These are phyloP conservation scores for Scopulariopsis brevicaulis DNA, from an alignment of 2,329 filamentous ascomycete genomes.

Conservation along the genomic window DNA sequence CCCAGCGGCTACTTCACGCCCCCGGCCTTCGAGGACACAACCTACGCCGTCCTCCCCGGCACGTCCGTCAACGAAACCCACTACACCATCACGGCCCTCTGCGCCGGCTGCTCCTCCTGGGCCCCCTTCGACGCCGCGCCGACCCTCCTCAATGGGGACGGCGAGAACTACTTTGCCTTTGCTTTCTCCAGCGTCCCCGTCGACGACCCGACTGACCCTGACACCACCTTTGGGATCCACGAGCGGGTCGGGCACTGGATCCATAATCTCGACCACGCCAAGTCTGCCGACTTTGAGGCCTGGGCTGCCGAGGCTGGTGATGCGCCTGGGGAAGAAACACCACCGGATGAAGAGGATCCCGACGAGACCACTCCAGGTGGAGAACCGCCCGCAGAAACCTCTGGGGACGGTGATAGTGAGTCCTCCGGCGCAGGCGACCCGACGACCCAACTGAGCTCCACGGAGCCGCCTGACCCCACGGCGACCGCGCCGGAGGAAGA, in stretches of 20 bases:
- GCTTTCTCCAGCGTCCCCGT: slow-evolving; percentile 24
- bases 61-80: slow-evolving; percentile 20
- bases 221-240: slow-evolving; percentile 28
- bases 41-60: slow-evolving; percentile 21
- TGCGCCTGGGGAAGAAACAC: background rate
- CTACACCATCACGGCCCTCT: slow-evolving; percentile 21
- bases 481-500: background rate
- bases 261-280: slow-evolving; percentile 21
- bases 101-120: slow-evolving; percentile 29
- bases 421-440: slow-evolving; percentile 6
- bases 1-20: slow-evolving; percentile 22
- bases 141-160: slow-evolving; percentile 22
- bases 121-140: slow-evolving; percentile 14
- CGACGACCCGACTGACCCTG: slow-evolving; percentile 21
- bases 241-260: slow-evolving; percentile 27
- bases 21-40: slow-evolving; percentile 16
- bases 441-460: slow-evolving; percentile 6
- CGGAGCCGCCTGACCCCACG: slow-evolving; percentile 3
- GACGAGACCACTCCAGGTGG: background rate
- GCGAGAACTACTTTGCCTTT: slow-evolving; percentile 25
- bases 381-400: background rate
- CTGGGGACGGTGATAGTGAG: slow-evolving; percentile 4
- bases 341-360: background rate
- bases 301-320: slow-evolving; percentile 11
- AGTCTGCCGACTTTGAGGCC: slow-evolving; percentile 19